These are phyloP conservation scores for Populus ilicifolia DNA, from an alignment of 345 rosid genomes.

Conservation along the genomic window DNA sequence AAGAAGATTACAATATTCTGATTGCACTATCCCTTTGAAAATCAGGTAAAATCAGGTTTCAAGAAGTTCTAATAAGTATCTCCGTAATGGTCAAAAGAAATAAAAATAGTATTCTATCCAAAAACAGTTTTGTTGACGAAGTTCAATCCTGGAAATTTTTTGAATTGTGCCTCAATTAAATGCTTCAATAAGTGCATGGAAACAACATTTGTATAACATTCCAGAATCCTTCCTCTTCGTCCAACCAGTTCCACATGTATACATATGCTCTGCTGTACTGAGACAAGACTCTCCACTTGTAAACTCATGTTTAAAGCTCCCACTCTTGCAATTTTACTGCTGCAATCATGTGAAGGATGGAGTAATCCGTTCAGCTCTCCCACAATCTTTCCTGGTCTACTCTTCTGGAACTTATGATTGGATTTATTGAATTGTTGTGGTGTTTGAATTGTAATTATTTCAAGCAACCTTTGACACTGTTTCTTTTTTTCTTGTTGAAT, in stretches of 20 bases:
- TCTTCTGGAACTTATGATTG: neutral
- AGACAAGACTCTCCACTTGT: neutral
- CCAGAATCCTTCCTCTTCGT: neutral
- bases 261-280: neutral
- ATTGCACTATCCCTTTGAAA: too few species aligned
- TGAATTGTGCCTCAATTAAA: neutral
- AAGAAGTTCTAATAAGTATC: neutral
- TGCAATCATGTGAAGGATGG: neutral
- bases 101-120: neutral
- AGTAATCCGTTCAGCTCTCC: neutral
- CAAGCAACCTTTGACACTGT: neutral
- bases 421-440: neutral
- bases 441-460: neutral
- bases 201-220: neutral
- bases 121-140: neutral
- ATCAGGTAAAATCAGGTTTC: too few species aligned
- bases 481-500: neutral
- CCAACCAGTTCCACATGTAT: neutral
- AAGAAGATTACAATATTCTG: neutral
- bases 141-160: neutral
- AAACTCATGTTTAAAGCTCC: neutral
- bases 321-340: neutral
- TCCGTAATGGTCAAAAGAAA: neutral
- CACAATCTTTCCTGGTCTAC: neutral
- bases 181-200: neutral